Evolutionary conservation across 192 early-diverging fungal genomes (phyloP).

Genomic region (Geranomyces michiganensis): DNA sequence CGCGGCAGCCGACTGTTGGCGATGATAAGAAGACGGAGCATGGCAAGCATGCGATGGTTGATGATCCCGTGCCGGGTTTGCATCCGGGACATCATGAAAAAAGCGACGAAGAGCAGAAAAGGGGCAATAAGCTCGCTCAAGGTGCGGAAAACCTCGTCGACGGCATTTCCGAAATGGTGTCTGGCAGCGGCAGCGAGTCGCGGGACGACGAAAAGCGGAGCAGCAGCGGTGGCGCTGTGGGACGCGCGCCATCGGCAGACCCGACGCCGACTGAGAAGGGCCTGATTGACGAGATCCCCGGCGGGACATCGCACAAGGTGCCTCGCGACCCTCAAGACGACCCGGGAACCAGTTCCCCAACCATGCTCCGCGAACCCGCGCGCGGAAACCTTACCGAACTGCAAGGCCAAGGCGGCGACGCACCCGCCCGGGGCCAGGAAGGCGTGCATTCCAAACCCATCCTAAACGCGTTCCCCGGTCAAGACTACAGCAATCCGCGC

Average conservation of each 20-base stretch:
- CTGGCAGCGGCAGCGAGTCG: not conserved
- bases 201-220: not conserved
- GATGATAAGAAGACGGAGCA: not conserved
- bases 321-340: not conserved
- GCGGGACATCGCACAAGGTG: not conserved
- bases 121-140: not conserved
- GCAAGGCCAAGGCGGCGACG: not conserved
- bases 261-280: not conserved
- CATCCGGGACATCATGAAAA: too few relatives aligned
- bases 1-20: not conserved
- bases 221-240: not conserved
- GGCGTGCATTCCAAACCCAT: constrained; percentile 16
- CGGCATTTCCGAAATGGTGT: not conserved
- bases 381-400: not conserved
- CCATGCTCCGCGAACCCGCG: not conserved
- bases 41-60: constrained; percentile 8
- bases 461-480: constrained; percentile 48
- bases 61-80: not conserved
- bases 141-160: not conserved
- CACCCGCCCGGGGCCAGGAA: not conserved
- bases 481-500: constrained; percentile 84
- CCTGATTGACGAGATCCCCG: not conserved
- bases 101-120: too few relatives aligned
- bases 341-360: not conserved
- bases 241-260: not conserved